Evolutionary conservation across 164 flowering plant genomes (phyloP).

Genomic region (Magnolia sinica): DNA sequence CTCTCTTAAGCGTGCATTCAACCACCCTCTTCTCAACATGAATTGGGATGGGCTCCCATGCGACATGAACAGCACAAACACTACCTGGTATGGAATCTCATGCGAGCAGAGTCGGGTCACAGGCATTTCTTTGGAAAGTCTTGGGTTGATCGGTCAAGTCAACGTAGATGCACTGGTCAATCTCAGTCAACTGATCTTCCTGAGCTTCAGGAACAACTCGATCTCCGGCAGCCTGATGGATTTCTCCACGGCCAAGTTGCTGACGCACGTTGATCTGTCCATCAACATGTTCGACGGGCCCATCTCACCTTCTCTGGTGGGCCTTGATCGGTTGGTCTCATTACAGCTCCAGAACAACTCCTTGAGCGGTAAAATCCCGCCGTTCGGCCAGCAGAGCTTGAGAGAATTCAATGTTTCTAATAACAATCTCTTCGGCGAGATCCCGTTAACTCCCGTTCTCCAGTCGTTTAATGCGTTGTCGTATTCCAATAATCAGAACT

Average conservation of each 20-base stretch:
- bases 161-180: slow-evolving; percentile 23
- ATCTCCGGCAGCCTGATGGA: slow-evolving; percentile 34
- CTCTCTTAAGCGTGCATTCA: slow-evolving; percentile 29
- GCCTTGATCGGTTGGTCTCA: slow-evolving; percentile 22
- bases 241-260: slow-evolving; percentile 28
- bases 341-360: slow-evolving; percentile 42
- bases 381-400: slow-evolving; percentile 36
- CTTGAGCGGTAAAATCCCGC: slow-evolving; percentile 38
- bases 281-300: slow-evolving; percentile 37
- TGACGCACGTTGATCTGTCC: slow-evolving; percentile 40
- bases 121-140: slow-evolving; percentile 23
- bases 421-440: slow-evolving; percentile 40
- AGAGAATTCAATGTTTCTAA: slow-evolving; percentile 42
- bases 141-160: slow-evolving; percentile 28
- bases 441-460: slow-evolving; percentile 35
- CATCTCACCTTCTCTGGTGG: slow-evolving; percentile 30
- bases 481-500: slow-evolving; percentile 24
- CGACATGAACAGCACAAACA: slow-evolving; percentile 6
- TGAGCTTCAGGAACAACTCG: slow-evolving; percentile 44
- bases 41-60: slow-evolving; percentile 45
- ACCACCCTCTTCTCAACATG: slow-evolving; percentile 28
- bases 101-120: slow-evolving; percentile 39
- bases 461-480: slow-evolving; percentile 27
- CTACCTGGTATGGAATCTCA: slow-evolving; percentile 37
- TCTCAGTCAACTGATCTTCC: slow-evolving; percentile 27